Evolutionary conservation across 2,329 filamentous ascomycete genomes (phyloP).

Genomic region (Xylariaceae sp.): DNA sequence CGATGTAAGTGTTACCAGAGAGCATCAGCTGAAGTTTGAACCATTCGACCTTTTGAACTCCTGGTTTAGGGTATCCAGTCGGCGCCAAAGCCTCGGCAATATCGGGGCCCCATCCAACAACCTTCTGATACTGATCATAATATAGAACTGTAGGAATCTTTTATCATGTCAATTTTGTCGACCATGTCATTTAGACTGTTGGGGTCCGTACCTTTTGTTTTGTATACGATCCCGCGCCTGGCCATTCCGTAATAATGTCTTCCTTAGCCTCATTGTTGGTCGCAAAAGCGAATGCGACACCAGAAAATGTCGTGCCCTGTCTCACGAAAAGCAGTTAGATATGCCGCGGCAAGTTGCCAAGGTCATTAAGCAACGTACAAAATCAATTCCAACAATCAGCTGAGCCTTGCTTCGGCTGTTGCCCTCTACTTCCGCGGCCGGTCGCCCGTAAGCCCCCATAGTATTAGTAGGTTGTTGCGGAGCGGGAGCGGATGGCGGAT

Average conservation of each 20-base stretch:
- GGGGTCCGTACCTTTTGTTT: slow-evolving; percentile 84
- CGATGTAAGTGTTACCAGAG: slow-evolving; percentile 98
- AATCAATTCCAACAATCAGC: slow-evolving; percentile 98
- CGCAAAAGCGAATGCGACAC: slow-evolving; percentile 95
- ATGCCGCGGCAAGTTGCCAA: background rate
- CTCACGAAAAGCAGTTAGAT: slow-evolving; percentile 33
- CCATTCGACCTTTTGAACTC: slow-evolving; percentile 99
- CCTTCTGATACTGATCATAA: slow-evolving; percentile 99
- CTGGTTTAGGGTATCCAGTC: slow-evolving; percentile 95
- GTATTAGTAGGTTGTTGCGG: slow-evolving; percentile 44
- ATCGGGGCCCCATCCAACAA: slow-evolving; percentile 99
- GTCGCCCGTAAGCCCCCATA: slow-evolving; percentile 51
- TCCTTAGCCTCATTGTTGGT: slow-evolving; percentile 98
- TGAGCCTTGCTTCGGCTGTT: slow-evolving; percentile 92
- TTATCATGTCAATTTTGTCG: slow-evolving; percentile 27
- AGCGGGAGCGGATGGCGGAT: slow-evolving; percentile 52
- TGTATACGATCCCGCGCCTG: slow-evolving; percentile 93
- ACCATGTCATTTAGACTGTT: background rate
- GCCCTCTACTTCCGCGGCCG: slow-evolving; percentile 79
- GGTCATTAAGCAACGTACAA: slow-evolving; percentile 64
- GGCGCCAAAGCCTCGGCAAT: slow-evolving; percentile 96
- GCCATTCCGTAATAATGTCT: slow-evolving; percentile 99
- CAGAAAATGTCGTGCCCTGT: slow-evolving; percentile 97
- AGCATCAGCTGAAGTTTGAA: slow-evolving; percentile 99
- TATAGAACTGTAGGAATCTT: slow-evolving; percentile 99